Evolutionary conservation across 2,329 filamentous ascomycete genomes (phyloP), one percentile per base, ranked within the genome.

Genomic region (Venturia nashicola): DNA sequence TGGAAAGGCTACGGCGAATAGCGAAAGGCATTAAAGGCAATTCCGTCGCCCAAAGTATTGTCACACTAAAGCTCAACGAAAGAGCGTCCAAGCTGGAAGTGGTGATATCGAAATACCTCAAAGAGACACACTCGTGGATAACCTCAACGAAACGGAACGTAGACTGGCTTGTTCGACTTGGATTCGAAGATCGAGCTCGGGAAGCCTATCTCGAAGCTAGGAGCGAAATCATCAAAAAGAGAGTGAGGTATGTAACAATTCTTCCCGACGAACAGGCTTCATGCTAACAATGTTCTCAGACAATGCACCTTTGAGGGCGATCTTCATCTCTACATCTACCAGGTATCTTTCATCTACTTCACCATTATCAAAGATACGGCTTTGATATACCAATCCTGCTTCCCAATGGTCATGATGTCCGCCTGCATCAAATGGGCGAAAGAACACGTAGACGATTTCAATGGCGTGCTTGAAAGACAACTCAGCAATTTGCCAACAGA

Each of bases 371-470:
- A 90, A 69, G 97, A 97, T 76, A 97, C 94, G 0, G 89, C 97
- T 66, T 83, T 84, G 71, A 92, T 90, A 71, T 97, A 94, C 75
- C 91, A 96, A 72, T 79, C 80, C 62, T 76, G 75, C 66, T 97
- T 97, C 72, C 87, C 91, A 12, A 83, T 90, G 34, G 81, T 86
- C 16, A 90, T 94, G 79, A 95, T 94, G 83, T 96, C 91, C 70
- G 91, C 92, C 0, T 96, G 91, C 70, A 93, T 99, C 70, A 95
- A 93, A 72, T 99, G 94, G 94, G 92, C 91, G n/a, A 97, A 97
- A 75, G 88, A 94, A 69, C 87, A 96, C 72, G 86, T 97, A 1
- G 92, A 97, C 69, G 86, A 86, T 1, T 97, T 97, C 79, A 97
- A 97, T 70, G 82, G 81, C 57, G 86, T 94, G 61, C 79, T 99